Evolutionary conservation across 164 flowering plant species (phyloP), one percentile per base, ranked within the genome.

Genomic region (Sedum album): DNA sequence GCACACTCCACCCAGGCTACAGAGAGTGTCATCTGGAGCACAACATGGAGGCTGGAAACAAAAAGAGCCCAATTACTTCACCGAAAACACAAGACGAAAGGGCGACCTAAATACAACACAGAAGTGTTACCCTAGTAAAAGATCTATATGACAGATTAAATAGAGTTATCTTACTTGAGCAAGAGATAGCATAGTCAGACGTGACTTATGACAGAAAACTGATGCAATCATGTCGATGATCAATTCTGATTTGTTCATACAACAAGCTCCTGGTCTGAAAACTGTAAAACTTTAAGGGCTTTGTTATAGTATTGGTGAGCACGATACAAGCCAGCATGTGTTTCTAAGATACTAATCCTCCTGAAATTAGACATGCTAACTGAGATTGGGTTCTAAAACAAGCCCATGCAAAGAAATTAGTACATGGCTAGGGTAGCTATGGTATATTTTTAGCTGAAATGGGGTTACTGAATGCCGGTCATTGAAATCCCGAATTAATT

Each of bases 31-130:
- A 73, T 66, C 81, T 44, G 92, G 25, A 49, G 95, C 69, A 77
- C 97, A 95, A 74, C 99, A 95, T 72, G 98, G 97, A 66, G 96
- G 90, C 99, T 95, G 87, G 31, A 76, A 71, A 70, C n/a, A 73
- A 57, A n/a, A 55, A 53, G 41, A 21, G 17, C 10, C 18, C 21
- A 33, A 25, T 26, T 36, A 26, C 5, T 26, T 21, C 30, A 33
- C 20, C 14, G 25, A 8, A 17, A 35, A 30, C 10, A 39, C 65
- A 28, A 49, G 21, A 17, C 26, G 0, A 71, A 30, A 42, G 18
- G 31, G n/a, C 5, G 10, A 33, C 4, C 9, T 3, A 1, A 70
- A 26, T 28, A 28, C 6, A 57, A 28, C 17, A 57, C 8, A 9
- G 31, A 53, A 57, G 2, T 18, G 28, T 5, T 11, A 26, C 62